Conservation (phyloP, 805 yeast genomes). For the Kodamaea kaohsiungensis region DNA sequence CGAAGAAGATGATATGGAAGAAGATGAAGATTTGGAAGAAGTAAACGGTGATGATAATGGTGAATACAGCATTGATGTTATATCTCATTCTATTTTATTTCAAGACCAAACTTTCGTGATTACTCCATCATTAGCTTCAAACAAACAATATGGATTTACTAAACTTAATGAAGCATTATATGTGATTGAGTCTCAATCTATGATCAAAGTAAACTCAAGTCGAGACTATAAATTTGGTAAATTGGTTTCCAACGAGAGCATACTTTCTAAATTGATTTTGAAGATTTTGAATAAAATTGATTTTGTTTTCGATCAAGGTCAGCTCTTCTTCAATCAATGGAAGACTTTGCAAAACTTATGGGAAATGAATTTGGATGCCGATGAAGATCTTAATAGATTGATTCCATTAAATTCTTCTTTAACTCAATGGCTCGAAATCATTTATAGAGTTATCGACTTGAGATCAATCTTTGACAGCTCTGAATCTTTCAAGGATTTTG, state of each 20-base stretch:
- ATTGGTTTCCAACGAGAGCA: neutral
- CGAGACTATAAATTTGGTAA: neutral
- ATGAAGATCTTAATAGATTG: conserved; percentile 36
- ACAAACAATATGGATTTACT: conserved; percentile 33
- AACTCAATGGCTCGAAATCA: conserved; percentile 50
- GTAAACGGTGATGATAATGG: neutral
- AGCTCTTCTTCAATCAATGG: conserved; percentile 53
- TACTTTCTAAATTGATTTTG: neutral
- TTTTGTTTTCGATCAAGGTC: conserved; percentile 25
- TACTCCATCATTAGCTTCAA: conserved; percentile 39
- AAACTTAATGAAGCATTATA: conserved; percentile 17
- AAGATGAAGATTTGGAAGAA: neutral
- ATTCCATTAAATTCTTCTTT: conserved; percentile 13
- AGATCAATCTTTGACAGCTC: conserved; percentile 53
- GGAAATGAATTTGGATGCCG: conserved; percentile 48
- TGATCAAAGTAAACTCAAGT: conserved; percentile 7
- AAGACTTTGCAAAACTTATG: conserved; percentile 54
- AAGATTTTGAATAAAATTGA: conserved; percentile 29
- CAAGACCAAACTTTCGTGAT: conserved; percentile 38
- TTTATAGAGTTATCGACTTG: conserved; percentile 44
- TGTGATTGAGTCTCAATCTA: conserved; percentile 19
- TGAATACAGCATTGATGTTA: neutral
- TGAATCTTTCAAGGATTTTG: conserved; percentile 40
- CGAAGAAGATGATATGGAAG: neutral
- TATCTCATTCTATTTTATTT: conserved; percentile 36